A percentile compares a stretch with the other conserved stretches of the same genome.
phyloP scores from a whole-genome alignment of 805 yeast species.

The Candida sithepensis region DNA sequence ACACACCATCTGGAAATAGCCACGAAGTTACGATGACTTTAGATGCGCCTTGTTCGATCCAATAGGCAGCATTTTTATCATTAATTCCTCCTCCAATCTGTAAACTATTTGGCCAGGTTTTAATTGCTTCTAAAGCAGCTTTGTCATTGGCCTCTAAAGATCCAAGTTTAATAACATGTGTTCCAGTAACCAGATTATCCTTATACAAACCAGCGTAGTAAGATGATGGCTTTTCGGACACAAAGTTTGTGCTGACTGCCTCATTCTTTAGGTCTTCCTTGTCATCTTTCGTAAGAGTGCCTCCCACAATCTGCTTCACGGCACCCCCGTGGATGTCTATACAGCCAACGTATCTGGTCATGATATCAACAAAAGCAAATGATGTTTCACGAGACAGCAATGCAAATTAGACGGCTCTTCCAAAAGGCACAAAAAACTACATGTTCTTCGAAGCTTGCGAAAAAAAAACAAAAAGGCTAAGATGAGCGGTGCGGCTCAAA shows the following conservation, averaged over 20 bases:
- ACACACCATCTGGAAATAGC: slow-evolving; percentile 67
- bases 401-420: too few species aligned
- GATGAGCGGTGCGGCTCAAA: not conserved
- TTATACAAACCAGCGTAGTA: slow-evolving; percentile 72
- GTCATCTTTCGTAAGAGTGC: slow-evolving; percentile 65
- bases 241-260: slow-evolving; percentile 65
- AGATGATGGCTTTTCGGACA: slow-evolving; percentile 68
- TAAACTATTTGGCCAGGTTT: slow-evolving; percentile 65
- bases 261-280: slow-evolving; percentile 34
- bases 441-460: not conserved
- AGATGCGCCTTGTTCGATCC: slow-evolving; percentile 78
- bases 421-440: too few species aligned
- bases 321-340: slow-evolving; percentile 93
- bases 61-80: slow-evolving; percentile 62
- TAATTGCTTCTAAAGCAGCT: slow-evolving; percentile 76
- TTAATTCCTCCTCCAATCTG: slow-evolving; percentile 96
- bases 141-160: slow-evolving; percentile 67
- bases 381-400: too few species aligned
- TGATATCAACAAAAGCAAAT: too few species aligned
- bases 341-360: slow-evolving; percentile 92
- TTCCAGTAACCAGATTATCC: slow-evolving; percentile 56
- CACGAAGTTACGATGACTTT: slow-evolving; percentile 92
- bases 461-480: too few species aligned
- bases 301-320: slow-evolving; percentile 97
- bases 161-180: slow-evolving; percentile 94